Evolutionary conservation across 1,284 basidiomycete species (phyloP).

Genomic region (Rhodotorula sp.): DNA sequence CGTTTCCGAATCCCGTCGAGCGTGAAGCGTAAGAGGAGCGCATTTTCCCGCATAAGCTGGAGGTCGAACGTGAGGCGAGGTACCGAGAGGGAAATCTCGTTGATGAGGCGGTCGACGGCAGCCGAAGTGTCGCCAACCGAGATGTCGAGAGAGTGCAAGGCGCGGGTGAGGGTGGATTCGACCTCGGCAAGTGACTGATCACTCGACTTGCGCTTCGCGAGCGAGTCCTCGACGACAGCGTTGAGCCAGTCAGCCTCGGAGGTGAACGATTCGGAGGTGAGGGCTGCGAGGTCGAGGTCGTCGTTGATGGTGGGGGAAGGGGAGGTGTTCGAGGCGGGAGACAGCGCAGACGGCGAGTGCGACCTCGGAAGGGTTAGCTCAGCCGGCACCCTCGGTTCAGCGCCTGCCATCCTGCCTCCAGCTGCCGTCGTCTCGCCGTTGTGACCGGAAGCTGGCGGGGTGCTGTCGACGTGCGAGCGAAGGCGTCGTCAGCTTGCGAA

Average conservation of each 20-base stretch:
- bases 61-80: constrained; percentile 87
- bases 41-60: constrained; percentile 90
- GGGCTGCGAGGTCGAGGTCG: constrained; percentile 17
- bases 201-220: neutral
- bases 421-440: neutral
- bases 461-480: neutral
- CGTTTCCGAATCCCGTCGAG: constrained; percentile 45
- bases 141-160: constrained; percentile 74
- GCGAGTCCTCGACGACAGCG: constrained; percentile 10
- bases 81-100: constrained; percentile 81
- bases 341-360: constrained; percentile 1
- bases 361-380: neutral
- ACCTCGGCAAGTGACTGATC: constrained; percentile 59
- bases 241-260: constrained; percentile 41
- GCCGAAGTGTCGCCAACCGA: constrained; percentile 81
- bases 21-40: constrained; percentile 64
- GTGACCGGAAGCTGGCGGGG: neutral
- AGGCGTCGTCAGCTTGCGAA: neutral
- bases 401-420: neutral
- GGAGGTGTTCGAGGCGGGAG: neutral
- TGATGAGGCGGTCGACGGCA: constrained; percentile 78
- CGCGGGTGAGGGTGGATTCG: constrained; percentile 68
- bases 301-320: constrained; percentile 5
- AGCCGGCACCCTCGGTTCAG: too few species aligned
- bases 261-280: constrained; percentile 16